A percentile compares a stretch with the other conserved stretches of the same genome.
phyloP scores from a whole-genome alignment of 176 grass and related monocot genomes.

The Otatea glauca region DNA sequence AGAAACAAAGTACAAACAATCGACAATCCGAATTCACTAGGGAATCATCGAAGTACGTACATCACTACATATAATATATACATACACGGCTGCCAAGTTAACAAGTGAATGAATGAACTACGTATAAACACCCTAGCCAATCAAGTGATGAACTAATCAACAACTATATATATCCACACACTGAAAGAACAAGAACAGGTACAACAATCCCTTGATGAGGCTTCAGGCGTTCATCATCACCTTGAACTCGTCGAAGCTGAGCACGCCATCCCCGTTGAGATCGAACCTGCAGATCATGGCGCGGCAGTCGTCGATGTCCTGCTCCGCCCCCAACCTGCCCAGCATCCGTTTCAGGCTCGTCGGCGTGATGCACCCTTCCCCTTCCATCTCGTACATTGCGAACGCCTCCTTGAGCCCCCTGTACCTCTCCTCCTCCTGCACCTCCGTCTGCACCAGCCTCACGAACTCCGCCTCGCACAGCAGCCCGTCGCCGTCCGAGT shows the following conservation, averaged over 20 bases:
- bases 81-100: not conserved
- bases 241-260: conserved; percentile 68
- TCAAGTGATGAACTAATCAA: not conserved
- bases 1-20: not conserved
- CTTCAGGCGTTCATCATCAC: conserved; percentile 53
- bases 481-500: conserved; percentile 54
- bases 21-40: not conserved
- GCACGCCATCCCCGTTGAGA: conserved; percentile 53
- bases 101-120: conserved; percentile 15
- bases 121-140: conserved; percentile 13
- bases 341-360: conserved; percentile 48
- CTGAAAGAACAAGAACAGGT: not conserved
- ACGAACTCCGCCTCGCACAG: conserved; percentile 45
- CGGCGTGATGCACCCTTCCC: conserved; percentile 48
- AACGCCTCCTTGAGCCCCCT: conserved; percentile 25
- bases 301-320: conserved; percentile 43
- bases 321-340: conserved; percentile 24
- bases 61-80: not conserved
- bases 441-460: conserved; percentile 13
- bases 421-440: conserved; percentile 16
- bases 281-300: conserved; percentile 65
- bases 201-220: no score
- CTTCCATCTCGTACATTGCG: conserved; percentile 52
- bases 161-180: not conserved
- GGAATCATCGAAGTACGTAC: not conserved